Base-by-base conservation (phyloP, 1,284 basidiomycete genomes). In the Somion occarium region DNA sequence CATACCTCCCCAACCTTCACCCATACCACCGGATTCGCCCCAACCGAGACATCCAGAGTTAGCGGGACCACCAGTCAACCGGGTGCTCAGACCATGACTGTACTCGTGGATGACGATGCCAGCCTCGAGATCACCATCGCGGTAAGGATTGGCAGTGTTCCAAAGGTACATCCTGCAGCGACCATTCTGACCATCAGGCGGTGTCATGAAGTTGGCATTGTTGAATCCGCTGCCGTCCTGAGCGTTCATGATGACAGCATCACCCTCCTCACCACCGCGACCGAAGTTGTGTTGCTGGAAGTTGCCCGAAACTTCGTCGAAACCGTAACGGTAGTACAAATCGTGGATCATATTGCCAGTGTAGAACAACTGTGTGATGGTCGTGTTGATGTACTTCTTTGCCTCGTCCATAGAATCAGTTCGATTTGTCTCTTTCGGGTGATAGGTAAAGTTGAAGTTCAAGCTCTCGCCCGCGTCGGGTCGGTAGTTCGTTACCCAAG, bases 261-360 rank as follows among this genome's bases (percentile, higher is more conserved):
- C 95, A 56, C 82, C 81, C 62, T 91, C 93, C 52, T 73, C 72
- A 38, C 95, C 95, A 27, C 94, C 95, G 47, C 85, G 83, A 1
- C 85, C 92, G 64, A 93, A 94, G 82, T 98, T 98, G 79, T 92
- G 78, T 66, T 95, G 91, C 71, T 98, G 95, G 86, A 98, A 98
- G 79, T 98, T 98, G 37, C 95, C 93, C 2, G 92, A 76, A 5
- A 81, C 77, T 69, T 98, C 94, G 64, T 90, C 89, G 68, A 98
- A 97, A 24, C 94, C 94, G 57, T 93, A 88, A 66, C 82, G 76
- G 66, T 89, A 88, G 70, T 80, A 86, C 37, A 90, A 67, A 64
- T 91, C 86, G 58, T 89, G 87, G 5, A 86, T 77, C 75, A 88
- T 72, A 76, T 98, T 98, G 65, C 78, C 78, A 20, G 93, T 97